Percentiles rank a stretch among this genome's conserved stretches.
phyloP scores from a whole-genome alignment of 2,329 filamentous ascomycete species.

The Curvularia sp. region DNA sequence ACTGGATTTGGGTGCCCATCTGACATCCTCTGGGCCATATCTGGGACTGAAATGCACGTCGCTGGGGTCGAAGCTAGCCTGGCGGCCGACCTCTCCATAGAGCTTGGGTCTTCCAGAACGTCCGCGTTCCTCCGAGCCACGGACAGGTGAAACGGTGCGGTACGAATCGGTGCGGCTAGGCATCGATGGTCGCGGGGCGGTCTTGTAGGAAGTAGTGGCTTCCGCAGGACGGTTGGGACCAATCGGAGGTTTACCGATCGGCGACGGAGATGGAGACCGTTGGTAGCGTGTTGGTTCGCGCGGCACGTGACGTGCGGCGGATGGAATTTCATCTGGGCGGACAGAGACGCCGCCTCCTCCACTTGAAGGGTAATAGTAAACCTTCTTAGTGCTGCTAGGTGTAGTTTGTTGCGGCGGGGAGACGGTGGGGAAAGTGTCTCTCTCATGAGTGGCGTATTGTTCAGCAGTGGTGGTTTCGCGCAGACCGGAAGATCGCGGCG shows the following conservation, averaged over 20 bases:
- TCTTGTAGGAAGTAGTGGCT: constrained; percentile 19
- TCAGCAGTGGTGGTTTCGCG: constrained; percentile 41
- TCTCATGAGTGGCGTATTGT: constrained; percentile 36
- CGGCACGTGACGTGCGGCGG: constrained; percentile 43
- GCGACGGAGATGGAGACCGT: constrained; percentile 43
- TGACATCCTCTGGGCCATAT: constrained; percentile 50
- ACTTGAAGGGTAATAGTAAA: constrained; percentile 40
- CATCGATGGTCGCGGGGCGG: constrained; percentile 24
- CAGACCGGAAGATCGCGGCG: constrained; percentile 38
- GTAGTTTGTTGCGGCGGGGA: constrained; percentile 32
- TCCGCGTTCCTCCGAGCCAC: constrained; percentile 34
- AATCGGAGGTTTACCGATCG: constrained; percentile 44
- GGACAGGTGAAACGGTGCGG: constrained; percentile 35
- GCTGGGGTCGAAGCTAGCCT: constrained; percentile 43
- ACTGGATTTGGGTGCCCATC: constrained; percentile 35
- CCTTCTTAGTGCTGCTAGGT: constrained; percentile 31
- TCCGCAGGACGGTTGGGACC: constrained; percentile 41
- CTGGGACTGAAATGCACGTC: constrained; percentile 42
- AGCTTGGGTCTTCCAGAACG: constrained; percentile 30
- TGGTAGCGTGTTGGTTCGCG: constrained; percentile 42
- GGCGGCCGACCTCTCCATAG: constrained; percentile 39
- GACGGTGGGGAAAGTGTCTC: constrained; percentile 29
- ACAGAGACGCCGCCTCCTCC: constrained; percentile 35
- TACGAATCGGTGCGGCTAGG: constrained; percentile 32
- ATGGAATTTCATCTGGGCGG: constrained; percentile 31